Base-by-base conservation (phyloP, 2,329 filamentous ascomycete genomes). In the Claviceps capensis region DNA sequence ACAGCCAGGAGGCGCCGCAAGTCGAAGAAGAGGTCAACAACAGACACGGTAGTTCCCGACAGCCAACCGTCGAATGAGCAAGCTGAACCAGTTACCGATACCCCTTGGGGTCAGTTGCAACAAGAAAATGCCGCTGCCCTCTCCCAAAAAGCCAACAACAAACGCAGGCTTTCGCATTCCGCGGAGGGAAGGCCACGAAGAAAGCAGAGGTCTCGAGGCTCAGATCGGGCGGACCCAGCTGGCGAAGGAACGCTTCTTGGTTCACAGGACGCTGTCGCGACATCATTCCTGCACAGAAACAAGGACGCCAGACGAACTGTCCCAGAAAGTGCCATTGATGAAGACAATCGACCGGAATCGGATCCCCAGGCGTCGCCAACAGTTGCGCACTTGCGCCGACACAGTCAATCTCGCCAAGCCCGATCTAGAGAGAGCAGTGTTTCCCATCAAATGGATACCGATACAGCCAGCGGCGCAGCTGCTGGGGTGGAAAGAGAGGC, bases 131-230 rank as follows among this genome's bases (percentile, higher is more conserved):
- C 51, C 2, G 47, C 55, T 30, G 52, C 17, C 2, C 11, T 58
- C 41, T 57, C 60, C 23, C 53, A 58, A 3, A 60, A 62, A 17
- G 50, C 58, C 16, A 68, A 63, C 53, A 63, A 64, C 56, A 68
- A 68, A 54, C 64, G 66, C 56, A 67, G 63, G 52, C 52, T 59
- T 1, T 61, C 63, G 4, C 60, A 62, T 48, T 60, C 61, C 2
- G 50, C 56, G 5, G 65, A 66, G 9, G 58, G 58, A n/a, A 65
- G 65, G 52, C 57, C 59, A 36, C 59, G 61, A 26, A 69, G 68
- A 59, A 69, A 68, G 57, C 59, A 57, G 17, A 65, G 59, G 40
- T 57, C 62, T 11, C 53, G 58, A 46, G 59, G 60, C 19, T 51
- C 59, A 6, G 59, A 53, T n/a, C 51, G 44, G 30, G 56, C 54